Base-by-base conservation (phyloP, 148 eudicot genomes). In the Rheum nobile region DNA sequence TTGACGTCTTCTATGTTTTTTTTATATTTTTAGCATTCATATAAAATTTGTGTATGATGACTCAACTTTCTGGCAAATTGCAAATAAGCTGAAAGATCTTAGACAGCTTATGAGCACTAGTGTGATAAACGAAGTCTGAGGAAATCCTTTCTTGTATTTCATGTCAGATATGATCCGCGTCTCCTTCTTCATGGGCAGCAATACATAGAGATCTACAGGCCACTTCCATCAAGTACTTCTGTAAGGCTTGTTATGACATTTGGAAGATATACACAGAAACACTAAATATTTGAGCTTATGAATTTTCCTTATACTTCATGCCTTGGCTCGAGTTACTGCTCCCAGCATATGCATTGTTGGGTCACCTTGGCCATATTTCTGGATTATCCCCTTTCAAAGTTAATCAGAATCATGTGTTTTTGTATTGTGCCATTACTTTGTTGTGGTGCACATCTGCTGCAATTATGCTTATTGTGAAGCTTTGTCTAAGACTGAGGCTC, bases 101-200 rank as follows among this genome's bases (percentile, higher is more conserved):
- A 28, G 1, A 61, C 35, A 61, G 0, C 10, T 11, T 13, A 28
- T 61, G 6, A 61, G 35, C 68, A 61, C 68, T 61, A 22, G 50
- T 21, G 4, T 22, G 1, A 12, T 46, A 34, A 16, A 12, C 26
- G 47, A 21, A 28, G 57, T 74, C 72, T 77, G 31, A 72, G 34
- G 22, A 59, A 38, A 44, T 54, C 81, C 46, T 37, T 75, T n/a
- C 71, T 32, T 71, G 75, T 37, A 47, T 1, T 42, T 69, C 57
- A 59, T 78, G 77, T 69, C 83, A 93, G 98, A 71, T 89, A 57
- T 79, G 98, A 93, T 82, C 95, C 89, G 10, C 89, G 85, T 17
- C 93, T 95, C 76, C 86, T 91, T 74, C 80, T 95, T 78, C 98
- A 95, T 76, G 97, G 97, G 35, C 96, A 95, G 72, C 98, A 91